Conservation (phyloP, 192 early-diverging fungal genomes). For the Linnemannia zychae region DNA sequence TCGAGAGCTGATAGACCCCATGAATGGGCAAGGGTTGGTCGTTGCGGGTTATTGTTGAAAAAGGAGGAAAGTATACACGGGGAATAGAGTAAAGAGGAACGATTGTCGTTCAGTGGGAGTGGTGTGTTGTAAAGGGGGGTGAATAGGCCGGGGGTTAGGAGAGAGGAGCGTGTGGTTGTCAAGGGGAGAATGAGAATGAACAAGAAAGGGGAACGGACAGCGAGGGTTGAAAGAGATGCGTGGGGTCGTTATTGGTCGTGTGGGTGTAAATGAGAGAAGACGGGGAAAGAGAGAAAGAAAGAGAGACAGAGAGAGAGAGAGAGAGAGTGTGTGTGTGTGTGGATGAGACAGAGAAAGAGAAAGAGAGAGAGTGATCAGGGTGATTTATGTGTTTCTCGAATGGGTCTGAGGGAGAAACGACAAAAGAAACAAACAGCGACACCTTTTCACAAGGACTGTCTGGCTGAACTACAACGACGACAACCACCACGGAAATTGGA, state of each 20-base stretch:
- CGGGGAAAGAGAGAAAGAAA: neutral
- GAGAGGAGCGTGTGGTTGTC: too few relatives aligned
- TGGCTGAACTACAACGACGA: neutral
- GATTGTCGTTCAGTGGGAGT: neutral
- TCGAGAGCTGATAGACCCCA: constrained; percentile 27
- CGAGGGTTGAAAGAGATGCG: neutral
- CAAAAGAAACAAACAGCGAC: neutral
- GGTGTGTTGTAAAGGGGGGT: neutral
- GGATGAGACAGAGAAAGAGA: neutral
- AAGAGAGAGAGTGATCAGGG: neutral
- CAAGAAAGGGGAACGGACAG: neutral
- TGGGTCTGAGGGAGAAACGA: neutral
- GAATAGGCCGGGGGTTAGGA: neutral
- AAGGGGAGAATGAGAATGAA: neutral
- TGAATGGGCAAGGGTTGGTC: neutral
- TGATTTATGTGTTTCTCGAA: neutral
- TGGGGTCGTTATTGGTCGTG: neutral
- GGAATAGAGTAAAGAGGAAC: too few relatives aligned
- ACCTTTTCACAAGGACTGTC: neutral
- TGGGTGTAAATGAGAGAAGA: neutral
- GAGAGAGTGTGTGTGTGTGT: too few relatives aligned
- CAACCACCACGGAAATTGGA: neutral
- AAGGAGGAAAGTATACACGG: neutral
- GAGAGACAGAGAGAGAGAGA: neutral
- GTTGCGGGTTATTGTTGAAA: neutral